Conservation (phyloP, 208 protist genomes). For the Acanthamoeba culbertsoni region DNA sequence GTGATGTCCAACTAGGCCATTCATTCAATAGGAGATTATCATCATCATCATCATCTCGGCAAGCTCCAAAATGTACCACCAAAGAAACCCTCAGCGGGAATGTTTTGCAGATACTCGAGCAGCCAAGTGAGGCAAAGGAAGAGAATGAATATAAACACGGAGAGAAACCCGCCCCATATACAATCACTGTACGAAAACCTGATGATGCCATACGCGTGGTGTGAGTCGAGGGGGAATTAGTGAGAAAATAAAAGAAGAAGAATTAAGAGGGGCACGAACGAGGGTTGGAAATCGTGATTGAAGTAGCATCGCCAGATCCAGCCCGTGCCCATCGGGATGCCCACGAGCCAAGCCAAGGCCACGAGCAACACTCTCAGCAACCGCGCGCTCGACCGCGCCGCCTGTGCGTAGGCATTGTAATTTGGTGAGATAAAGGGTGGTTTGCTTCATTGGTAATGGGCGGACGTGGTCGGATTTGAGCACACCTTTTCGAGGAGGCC, state of each 20-base stretch:
- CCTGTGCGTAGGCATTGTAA: not conserved
- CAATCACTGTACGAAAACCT: not conserved
- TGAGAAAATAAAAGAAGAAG: not conserved
- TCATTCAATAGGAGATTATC: too few relatives aligned
- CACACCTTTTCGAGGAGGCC: not conserved
- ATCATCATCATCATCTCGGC: too few relatives aligned
- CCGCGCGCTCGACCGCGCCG: not conserved
- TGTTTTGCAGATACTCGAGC: not conserved
- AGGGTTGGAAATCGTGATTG: not conserved
- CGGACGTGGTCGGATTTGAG: not conserved
- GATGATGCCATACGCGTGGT: not conserved
- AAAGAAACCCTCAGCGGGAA: too few relatives aligned
- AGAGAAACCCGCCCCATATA: conserved; percentile 13
- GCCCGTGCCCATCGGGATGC: not conserved
- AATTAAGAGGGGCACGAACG: not conserved
- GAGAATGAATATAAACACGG: not conserved
- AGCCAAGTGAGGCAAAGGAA: not conserved
- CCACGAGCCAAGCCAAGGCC: not conserved
- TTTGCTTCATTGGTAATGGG: not conserved
- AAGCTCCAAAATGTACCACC: too few relatives aligned
- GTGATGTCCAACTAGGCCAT: too few relatives aligned
- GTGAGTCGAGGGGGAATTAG: not conserved
- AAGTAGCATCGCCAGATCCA: conserved; percentile 55
- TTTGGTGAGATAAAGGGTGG: not conserved
- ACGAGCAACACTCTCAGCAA: not conserved